phyloP scores from a whole-genome alignment of 495 filamentous ascomycete species.

The Poronia punctata region DNA sequence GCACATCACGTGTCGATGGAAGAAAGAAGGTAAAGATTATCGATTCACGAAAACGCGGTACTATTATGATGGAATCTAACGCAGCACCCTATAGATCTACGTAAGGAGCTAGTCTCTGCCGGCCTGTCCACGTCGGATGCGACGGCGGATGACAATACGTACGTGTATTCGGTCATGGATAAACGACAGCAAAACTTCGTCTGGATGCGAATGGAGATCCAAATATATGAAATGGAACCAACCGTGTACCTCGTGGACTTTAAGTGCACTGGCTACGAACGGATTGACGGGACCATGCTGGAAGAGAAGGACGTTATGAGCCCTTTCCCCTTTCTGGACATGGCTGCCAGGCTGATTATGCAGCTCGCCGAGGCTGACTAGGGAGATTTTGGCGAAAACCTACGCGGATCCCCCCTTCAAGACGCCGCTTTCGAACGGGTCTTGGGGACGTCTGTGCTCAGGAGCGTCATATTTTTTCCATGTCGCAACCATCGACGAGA shows the following conservation, averaged over 20 bases:
- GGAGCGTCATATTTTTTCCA: too few relatives aligned
- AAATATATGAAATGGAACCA: slow-evolving; percentile 91
- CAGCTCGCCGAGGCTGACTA: slow-evolving; percentile 64
- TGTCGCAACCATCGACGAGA: too few relatives aligned
- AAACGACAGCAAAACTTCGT: slow-evolving; percentile 46
- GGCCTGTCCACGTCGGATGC: slow-evolving; percentile 23
- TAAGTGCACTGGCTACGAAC: slow-evolving; percentile 97
- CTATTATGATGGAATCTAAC: too few relatives aligned
- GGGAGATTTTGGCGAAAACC: background rate
- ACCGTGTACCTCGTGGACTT: slow-evolving; percentile 96
- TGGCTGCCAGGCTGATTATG: slow-evolving; percentile 66
- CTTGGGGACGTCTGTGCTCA: too few relatives aligned
- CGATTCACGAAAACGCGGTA: background rate
- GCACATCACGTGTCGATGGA: slow-evolving; percentile 86
- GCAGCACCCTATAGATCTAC: slow-evolving; percentile 28
- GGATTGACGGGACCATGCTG: slow-evolving; percentile 47
- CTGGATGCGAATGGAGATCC: slow-evolving; percentile 87
- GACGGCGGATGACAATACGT: slow-evolving; percentile 25
- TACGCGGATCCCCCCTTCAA: too few relatives aligned
- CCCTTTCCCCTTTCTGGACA: slow-evolving; percentile 73
- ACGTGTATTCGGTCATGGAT: slow-evolving; percentile 33
- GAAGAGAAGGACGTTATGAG: slow-evolving; percentile 69
- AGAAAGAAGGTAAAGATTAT: slow-evolving; percentile 58
- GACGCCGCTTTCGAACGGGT: too few relatives aligned
- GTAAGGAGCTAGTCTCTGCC: slow-evolving; percentile 28